A percentile compares a stretch with the other conserved stretches of the same genome.
Conservation (phyloP, 495 filamentous ascomycete genomes). For the Penicillium lividum region DNA sequence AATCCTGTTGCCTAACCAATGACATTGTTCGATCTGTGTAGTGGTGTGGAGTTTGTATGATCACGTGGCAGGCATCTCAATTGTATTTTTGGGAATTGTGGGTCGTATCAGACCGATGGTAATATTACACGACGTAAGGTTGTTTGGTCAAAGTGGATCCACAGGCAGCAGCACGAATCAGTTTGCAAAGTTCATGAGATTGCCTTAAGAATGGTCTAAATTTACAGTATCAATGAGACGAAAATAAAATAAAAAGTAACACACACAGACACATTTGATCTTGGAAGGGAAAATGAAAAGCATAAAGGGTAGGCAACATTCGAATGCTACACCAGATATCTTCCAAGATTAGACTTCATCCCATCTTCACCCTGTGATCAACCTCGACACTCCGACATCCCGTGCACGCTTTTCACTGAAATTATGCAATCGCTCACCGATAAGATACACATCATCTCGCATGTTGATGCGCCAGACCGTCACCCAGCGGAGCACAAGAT, state of each 20-base stretch:
- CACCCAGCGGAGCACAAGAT: conserved; percentile 53
- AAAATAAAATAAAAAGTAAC: conserved; percentile 5
- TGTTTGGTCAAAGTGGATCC: neutral
- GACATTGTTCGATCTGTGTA: conserved; percentile 17
- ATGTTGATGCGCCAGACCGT: conserved; percentile 80
- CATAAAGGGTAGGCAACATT: neutral
- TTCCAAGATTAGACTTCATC: neutral
- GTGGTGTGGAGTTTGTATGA: conserved; percentile 3
- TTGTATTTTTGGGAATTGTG: conserved; percentile 11
- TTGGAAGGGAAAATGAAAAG: neutral
- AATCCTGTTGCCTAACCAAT: conserved; percentile 58
- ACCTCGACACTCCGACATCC: conserved; percentile 43
- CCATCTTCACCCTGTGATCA: conserved; percentile 38
- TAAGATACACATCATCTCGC: conserved; percentile 91
- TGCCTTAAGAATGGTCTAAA: neutral
- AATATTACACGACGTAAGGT: neutral
- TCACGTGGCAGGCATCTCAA: conserved; percentile 47
- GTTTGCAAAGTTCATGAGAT: neutral
- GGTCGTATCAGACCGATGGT: neutral
- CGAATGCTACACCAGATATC: neutral
- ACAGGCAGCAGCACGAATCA: neutral
- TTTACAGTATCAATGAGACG: neutral
- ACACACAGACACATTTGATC: neutral
- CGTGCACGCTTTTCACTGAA: conserved; percentile 65
- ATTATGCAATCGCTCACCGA: conserved; percentile 92